These are phyloP conservation scores for Prinsepia uniflora DNA, from an alignment of 306 rosid species.

Conservation along the genomic window DNA sequence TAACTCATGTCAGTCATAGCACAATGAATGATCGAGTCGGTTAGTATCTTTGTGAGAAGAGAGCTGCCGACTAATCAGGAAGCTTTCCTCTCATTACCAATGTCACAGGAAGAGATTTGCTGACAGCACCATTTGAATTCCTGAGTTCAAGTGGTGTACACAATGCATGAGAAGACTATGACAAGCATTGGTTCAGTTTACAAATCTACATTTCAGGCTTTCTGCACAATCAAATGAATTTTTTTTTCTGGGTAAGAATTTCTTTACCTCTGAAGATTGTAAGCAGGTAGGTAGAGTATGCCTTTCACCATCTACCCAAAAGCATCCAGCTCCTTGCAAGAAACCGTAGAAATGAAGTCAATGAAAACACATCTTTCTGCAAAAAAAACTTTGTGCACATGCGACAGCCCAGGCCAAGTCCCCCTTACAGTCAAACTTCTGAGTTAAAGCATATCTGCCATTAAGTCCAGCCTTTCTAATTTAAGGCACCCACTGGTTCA, in stretches of 20 bases:
- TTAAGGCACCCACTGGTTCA: neutral
- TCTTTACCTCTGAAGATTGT: constrained; percentile 21
- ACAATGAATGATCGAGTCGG: neutral
- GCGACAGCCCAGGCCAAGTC: constrained; percentile 25
- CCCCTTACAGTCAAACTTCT: constrained; percentile 5
- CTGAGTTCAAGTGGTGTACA: constrained; percentile 15
- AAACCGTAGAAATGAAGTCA: constrained; percentile 27
- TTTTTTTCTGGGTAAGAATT: neutral
- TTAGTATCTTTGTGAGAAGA: constrained; percentile 7
- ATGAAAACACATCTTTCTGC: constrained; percentile 19
- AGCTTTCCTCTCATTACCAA: constrained; percentile 6
- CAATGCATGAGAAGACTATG: constrained; percentile 6
- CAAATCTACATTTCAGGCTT: neutral
- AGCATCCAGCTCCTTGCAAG: constrained; percentile 34
- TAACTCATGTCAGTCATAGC: neutral
- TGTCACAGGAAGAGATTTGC: neutral
- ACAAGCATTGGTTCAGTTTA: neutral
- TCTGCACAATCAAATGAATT: neutral
- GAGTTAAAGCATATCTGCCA: neutral
- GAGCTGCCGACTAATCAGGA: neutral
- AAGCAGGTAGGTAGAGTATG: constrained; percentile 27
- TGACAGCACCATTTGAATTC: constrained; percentile 24
- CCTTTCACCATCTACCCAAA: constrained; percentile 36
- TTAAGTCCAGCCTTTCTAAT: constrained; percentile 14
- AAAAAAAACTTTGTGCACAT: constrained; percentile 3